Evolutionary conservation across 768 basidiomycete species (phyloP), one percentile per base, ranked within the genome.

Genomic region (Trametes punicea): DNA sequence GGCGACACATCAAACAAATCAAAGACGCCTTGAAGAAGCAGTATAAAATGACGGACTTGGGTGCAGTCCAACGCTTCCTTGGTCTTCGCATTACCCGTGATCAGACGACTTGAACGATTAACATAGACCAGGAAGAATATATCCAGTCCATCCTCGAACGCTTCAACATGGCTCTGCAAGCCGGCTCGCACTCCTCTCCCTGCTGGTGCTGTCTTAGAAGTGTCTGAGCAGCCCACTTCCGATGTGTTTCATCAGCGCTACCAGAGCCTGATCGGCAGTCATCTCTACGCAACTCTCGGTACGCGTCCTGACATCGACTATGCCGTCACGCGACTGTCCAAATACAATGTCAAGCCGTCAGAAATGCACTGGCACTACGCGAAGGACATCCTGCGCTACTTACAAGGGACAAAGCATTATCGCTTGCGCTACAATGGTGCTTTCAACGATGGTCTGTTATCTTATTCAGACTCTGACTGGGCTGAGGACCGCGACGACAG

Each of bases 381-480:
- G 2, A 72, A 74, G 56, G 62, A 61, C 27, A 60, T 72, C 13
- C 60, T 72, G 10, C 58, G 65, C 0, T 75, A 77, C 46, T 65
- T 77, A 0, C 45, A 63, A 6, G 73, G 71, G 0, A 71, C 74
- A 0, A n/a, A 45, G 0, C 61, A 70, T 21, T 53, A 56, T 3
- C 20, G 47, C 0, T 47, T 73, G 0, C n/a, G 20, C 20, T 40
- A 40, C 20, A 9, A 8, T 18, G 39, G 39, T 18, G 59, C 62
- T 9, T 71, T 62, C 41, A 55, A 51, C 11, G 40, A 48, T 34
- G 42, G 33, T 1, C 64, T 62, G 44, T 48, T 45, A 13, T 63
- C 54, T 0, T 65, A 65, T 34, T 52, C 64, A 0, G 70, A 75
- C 62, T 64, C 74, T 0, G 74, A 75, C 46, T 73, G 69, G 67